Conservation (phyloP, 352 stramenopile genomes). For the Aphanomyces stellatus region DNA sequence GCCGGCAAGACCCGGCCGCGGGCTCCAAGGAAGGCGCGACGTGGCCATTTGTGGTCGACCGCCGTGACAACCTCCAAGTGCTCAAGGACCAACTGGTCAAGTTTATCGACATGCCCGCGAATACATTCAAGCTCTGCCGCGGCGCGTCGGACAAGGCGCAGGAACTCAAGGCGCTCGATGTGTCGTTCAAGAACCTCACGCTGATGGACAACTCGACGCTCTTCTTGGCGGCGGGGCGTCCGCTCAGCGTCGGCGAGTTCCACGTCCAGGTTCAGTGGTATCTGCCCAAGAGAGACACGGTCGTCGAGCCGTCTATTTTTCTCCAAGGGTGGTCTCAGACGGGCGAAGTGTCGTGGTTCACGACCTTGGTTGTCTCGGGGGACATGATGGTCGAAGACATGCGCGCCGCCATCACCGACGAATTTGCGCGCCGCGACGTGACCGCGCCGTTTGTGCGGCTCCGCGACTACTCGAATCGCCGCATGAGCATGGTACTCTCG, state of each 20-base stretch:
- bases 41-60: slow-evolving; percentile 56
- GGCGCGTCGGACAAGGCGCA: slow-evolving; percentile 55
- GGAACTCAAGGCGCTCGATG: slow-evolving; percentile 76
- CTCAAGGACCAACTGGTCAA: slow-evolving; percentile 52
- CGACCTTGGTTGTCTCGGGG: slow-evolving; percentile 61
- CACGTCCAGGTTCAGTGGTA: slow-evolving; percentile 66
- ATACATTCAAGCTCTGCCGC: slow-evolving; percentile 72
- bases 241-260: slow-evolving; percentile 63
- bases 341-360: slow-evolving; percentile 41
- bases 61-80: slow-evolving; percentile 47
- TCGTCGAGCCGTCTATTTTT: slow-evolving; percentile 22
- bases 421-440: slow-evolving; percentile 38
- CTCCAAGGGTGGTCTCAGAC: slow-evolving; percentile 45
- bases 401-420: slow-evolving; percentile 35
- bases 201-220: slow-evolving; percentile 61
- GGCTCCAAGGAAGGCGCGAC: slow-evolving; percentile 19
- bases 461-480: slow-evolving; percentile 56
- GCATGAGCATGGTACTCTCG: slow-evolving; percentile 51
- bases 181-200: slow-evolving; percentile 61
- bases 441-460: slow-evolving; percentile 42
- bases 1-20: background rate
- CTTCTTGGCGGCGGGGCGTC: slow-evolving; percentile 53
- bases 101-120: slow-evolving; percentile 34
- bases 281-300: slow-evolving; percentile 16
- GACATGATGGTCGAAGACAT: slow-evolving; percentile 70